Base-by-base conservation (phyloP, 169 alveolate species). In the Prorocentrum cordatum region DNA sequence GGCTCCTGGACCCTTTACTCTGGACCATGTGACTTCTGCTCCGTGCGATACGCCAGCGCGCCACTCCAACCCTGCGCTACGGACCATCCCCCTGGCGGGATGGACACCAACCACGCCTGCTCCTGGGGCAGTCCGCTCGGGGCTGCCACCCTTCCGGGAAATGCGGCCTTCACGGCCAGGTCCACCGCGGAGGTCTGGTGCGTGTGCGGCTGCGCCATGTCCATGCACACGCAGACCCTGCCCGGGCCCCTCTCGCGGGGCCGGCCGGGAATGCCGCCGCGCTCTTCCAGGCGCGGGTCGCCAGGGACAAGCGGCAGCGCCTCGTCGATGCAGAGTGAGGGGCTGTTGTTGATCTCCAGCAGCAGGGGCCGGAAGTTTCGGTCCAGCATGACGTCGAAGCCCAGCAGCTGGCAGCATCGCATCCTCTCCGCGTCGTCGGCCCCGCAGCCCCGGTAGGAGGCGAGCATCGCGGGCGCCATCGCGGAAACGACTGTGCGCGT, bases 321-420 rank as follows among this genome's bases (percentile, higher is more conserved):
- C 39, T 80, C 90, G 31, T 80, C 90, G 20, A 80, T 39, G 67
- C 90, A 61, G 38, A 80, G 42, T 14, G 90, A 80, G 1, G 90
- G 90, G 50, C 80, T 38, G 35, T 80, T 80, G 79, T 80, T 80
- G 50, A 80, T 79, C 79, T 80, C 90, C 42, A 80, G 61, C 31
- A 80, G 42, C n/a, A 29, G 62, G 1, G 80, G 50, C 47, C 62
- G 26, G 90, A 26, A 80, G 22, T 38, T 39, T 22, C 22, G 29
- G 67, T 67, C 59, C 33, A 80, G 62, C 68, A 80, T 80, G 67
- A 80, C 36, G 90, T 80, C 90, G 26, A 80, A 80, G 35, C 90
- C 90, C 31, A 80, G 39, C 33, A 80, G 24, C 79, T 80, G 68
- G 5, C 35, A 31, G 24, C 39, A 5, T 18, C 26, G 3, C 22